A percentile compares a stretch with the other conserved stretches of the same genome.
Conservation (phyloP, 257 asterid species). For the Galeopsis tetrahit region DNA sequence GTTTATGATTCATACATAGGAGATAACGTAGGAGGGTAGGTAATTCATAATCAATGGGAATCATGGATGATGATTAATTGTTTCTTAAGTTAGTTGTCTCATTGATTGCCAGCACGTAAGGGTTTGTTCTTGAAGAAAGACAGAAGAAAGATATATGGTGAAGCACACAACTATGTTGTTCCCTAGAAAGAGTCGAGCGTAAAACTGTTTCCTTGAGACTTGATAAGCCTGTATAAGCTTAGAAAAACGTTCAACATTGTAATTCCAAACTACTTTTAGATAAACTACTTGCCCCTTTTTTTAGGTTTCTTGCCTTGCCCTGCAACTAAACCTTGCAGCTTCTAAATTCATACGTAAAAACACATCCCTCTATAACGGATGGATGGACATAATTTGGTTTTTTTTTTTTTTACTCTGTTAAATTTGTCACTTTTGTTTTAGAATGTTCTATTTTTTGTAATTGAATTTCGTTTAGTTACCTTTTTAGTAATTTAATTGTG, state of each 20-base stretch:
- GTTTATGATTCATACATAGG: not conserved
- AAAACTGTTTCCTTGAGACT: constrained; percentile 28
- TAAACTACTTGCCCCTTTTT: constrained; percentile 30
- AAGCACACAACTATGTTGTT: constrained; percentile 50
- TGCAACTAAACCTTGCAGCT: constrained; percentile 30
- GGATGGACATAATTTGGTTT: too few species aligned
- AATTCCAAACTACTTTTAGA: constrained; percentile 19
- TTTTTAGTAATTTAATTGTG: too few species aligned
- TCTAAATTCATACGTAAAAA: constrained; percentile 6
- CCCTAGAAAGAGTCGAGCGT: constrained; percentile 54
- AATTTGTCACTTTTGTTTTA: too few species aligned
- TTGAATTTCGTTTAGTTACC: too few species aligned
- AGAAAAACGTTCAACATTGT: constrained; percentile 27
- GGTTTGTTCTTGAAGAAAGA: constrained; percentile 33
- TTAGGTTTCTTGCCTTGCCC: constrained; percentile 41
- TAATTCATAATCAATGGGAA: constrained; percentile 2
- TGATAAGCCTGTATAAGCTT: not conserved
- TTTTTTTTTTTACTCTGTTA: too few species aligned
- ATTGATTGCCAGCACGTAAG: constrained; percentile 26
- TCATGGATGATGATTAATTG: not conserved
- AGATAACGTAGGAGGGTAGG: not conserved
- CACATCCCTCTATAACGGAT: not conserved
- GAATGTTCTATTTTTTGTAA: too few species aligned
- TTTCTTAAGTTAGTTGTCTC: not conserved
- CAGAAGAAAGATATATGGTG: constrained; percentile 37